A percentile compares a stretch with the other conserved stretches of the same genome.
phyloP scores from a whole-genome alignment of 352 stramenopile species.

The Pythium sp. region DNA sequence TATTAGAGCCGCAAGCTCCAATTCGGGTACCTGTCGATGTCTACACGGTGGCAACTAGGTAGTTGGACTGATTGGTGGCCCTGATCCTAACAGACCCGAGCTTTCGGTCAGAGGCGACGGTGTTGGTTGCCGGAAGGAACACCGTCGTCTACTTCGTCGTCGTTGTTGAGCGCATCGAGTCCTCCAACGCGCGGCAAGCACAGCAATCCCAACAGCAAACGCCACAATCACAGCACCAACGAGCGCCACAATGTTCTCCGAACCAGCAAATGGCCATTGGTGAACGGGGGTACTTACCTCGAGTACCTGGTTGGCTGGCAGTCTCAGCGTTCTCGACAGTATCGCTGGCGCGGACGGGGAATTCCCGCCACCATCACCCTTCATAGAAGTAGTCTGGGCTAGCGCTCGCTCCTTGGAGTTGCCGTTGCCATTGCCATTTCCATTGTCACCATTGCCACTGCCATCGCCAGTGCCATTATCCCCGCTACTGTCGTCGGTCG shows the following conservation, averaged over 20 bases:
- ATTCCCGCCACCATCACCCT: not conserved
- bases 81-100: not conserved
- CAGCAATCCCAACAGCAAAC: not conserved
- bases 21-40: not conserved
- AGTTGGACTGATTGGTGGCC: not conserved
- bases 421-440: not conserved
- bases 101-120: not conserved
- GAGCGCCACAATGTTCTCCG: not conserved
- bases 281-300: too few species aligned
- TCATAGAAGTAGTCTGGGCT: not conserved
- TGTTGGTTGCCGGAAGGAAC: not conserved
- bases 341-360: not conserved
- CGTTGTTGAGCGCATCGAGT: not conserved
- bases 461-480: not conserved
- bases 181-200: not conserved
- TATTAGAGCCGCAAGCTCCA: not conserved
- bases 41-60: not conserved
- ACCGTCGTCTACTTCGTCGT: not conserved
- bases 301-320: too few species aligned
- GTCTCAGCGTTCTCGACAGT: not conserved
- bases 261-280: not conserved
- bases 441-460: not conserved
- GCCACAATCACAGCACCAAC: not conserved
- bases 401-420: not conserved
- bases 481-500: not conserved